Evolutionary conservation across 1,284 basidiomycete species (phyloP), one percentile per base, ranked within the genome.

Genomic region (Tilletia walkeri): DNA sequence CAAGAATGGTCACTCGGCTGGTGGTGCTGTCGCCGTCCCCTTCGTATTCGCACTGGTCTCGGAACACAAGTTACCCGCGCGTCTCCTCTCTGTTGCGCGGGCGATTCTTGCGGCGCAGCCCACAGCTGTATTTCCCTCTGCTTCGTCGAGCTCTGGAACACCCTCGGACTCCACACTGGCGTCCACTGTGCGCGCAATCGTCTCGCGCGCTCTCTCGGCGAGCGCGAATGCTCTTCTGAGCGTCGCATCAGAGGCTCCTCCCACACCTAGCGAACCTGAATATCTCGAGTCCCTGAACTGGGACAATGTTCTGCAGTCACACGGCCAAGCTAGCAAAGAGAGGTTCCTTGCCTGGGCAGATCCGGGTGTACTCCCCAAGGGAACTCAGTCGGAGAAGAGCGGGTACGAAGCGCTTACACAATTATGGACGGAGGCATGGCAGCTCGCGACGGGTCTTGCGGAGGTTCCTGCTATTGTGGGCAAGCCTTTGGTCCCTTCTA

Each of bases 331-430:
- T 3, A 63, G 14, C 30, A 63, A 63, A 16, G 59, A 63, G 34
- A 34, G 59, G 4, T 63, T 63, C 59, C 36, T 63, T 34, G 59
- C 36, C 36, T 63, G 59, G 59, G 59, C 59, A 16, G 59, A 63
- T 34, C 36, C 59, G 38, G 5, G 5, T 9, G 12, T 63, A n/a
- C 36, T 39, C 12, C 30, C 36, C 3, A 18, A 24, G 6, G 38
- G 30, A 5, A 39, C 59, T n/a, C 59, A 1, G 18, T 38, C n/a
- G 30, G 59, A 34, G 34, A 20, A 20, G 18, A 34, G 14, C 34
- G 59, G 59, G 16, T 63, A 63, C 20, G 34, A 24, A 41, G 34
- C n/a, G 34, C 59, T 63, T 3, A 36, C 38, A 1, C 30, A 63
- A 3, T 34, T 63, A 14, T 63, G 59, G 59, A 39, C 59, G 36